phyloP scores from a whole-genome alignment of 2,329 filamentous ascomycete species.

The Tolypocladium amazonense region DNA sequence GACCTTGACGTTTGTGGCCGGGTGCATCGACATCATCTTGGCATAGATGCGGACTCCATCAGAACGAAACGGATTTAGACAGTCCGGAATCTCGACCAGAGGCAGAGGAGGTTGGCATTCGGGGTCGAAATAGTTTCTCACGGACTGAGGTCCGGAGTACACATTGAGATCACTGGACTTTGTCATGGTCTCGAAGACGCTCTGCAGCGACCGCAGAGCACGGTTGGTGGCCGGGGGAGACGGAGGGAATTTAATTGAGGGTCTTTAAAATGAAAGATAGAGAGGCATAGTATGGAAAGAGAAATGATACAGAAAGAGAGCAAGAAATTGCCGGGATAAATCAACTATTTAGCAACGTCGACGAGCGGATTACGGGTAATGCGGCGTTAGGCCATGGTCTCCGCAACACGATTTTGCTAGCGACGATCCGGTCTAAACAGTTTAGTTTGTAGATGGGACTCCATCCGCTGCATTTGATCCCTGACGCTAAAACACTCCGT shows the following conservation, averaged over 20 bases:
- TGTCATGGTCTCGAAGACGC: constrained; percentile 10
- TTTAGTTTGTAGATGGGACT: background rate
- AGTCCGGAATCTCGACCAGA: constrained; percentile 46
- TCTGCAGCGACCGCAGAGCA: background rate
- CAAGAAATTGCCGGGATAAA: background rate
- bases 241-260: background rate
- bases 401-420: background rate
- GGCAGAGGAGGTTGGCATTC: constrained; percentile 45
- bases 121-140: constrained; percentile 48
- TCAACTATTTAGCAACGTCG: too few species aligned
- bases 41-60: constrained; percentile 53
- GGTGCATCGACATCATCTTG: constrained; percentile 53
- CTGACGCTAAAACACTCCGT: background rate
- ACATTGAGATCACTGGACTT: constrained; percentile 31
- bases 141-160: constrained; percentile 42
- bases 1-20: constrained; percentile 52
- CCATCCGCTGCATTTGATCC: background rate
- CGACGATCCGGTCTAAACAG: background rate
- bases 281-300: background rate
- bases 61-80: constrained; percentile 42
- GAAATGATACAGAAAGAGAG: background rate
- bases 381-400: background rate
- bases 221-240: background rate
- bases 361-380: background rate
- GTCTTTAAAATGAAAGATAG: background rate